phyloP scores from a whole-genome alignment of 345 rosid species.

The Bruguiera gymnorhiza region DNA sequence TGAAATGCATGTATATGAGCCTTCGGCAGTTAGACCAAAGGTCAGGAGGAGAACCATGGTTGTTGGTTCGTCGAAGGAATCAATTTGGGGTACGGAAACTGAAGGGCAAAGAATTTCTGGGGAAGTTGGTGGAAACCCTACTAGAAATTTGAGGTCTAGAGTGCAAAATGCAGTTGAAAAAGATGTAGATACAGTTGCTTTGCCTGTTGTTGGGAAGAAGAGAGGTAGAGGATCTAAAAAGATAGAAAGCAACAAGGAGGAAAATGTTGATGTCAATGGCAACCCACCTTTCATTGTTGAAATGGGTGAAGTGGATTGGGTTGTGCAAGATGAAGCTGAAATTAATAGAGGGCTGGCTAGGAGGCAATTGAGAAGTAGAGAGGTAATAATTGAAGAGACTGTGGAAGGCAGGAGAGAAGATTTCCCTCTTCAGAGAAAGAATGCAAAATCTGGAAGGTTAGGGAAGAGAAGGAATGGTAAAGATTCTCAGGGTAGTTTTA shows the following conservation, averaged over 20 bases:
- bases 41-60: conserved; percentile 7
- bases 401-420: background rate
- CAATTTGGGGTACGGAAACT: conserved; percentile 2
- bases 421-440: conserved; percentile 6
- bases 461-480: conserved; percentile 1
- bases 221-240: conserved; percentile 21
- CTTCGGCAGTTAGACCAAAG: conserved; percentile 28
- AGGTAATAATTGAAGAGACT: conserved; percentile 10
- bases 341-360: background rate
- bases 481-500: background rate
- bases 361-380: conserved; percentile 27
- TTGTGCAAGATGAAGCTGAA: too few relatives aligned
- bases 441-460: background rate
- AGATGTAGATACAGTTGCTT: background rate
- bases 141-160: conserved; percentile 13
- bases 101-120: background rate
- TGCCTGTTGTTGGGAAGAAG: conserved; percentile 26
- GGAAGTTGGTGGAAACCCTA: background rate
- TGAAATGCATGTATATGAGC: conserved; percentile 41
- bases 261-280: background rate
- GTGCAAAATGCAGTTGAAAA: conserved; percentile 8
- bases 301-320: background rate
- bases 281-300: background rate
- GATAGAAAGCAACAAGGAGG: background rate
- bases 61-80: background rate